A percentile compares a stretch with the other conserved stretches of the same genome.
These are phyloP conservation scores for Asterella californica DNA, from an alignment of 225 moss, liverwort and hornwort species.

Conservation along the genomic window DNA sequence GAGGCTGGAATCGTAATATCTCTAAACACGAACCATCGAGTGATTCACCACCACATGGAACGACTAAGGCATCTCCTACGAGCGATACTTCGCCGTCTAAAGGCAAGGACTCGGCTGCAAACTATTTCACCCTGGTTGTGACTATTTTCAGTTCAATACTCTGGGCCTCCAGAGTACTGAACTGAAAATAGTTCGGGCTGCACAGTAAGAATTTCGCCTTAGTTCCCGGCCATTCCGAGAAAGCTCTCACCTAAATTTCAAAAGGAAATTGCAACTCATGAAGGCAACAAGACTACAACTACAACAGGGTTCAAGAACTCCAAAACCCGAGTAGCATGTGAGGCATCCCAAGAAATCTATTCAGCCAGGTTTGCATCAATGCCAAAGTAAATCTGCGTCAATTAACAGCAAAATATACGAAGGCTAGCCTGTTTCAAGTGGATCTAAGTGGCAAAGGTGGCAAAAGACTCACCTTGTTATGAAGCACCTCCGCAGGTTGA, in stretches of 20 bases:
- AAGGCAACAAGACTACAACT: not conserved
- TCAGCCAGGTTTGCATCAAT: not conserved
- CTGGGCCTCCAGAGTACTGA: slow-evolving; percentile 45
- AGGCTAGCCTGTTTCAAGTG: not conserved
- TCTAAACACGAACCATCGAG: slow-evolving; percentile 40
- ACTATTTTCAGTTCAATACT: slow-evolving; percentile 69
- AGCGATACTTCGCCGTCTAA: slow-evolving; percentile 38
- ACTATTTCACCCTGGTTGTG: slow-evolving; percentile 47
- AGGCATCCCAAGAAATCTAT: no score
- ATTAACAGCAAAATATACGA: not conserved
- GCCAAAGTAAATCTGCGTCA: not conserved
- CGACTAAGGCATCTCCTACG: slow-evolving; percentile 56
- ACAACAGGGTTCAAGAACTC: not conserved
- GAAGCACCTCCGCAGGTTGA: slow-evolving; percentile 59
- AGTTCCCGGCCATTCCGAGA: slow-evolving; percentile 96
- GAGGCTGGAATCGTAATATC: slow-evolving; percentile 78
- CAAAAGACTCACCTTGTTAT: slow-evolving; percentile 65
- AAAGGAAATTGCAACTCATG: not conserved
- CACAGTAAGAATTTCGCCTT: slow-evolving; percentile 54
- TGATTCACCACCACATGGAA: slow-evolving; percentile 56
- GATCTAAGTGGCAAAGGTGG: no score
- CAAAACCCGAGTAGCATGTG: no score
- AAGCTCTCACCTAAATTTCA: slow-evolving; percentile 71
- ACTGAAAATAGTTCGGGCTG: slow-evolving; percentile 49
- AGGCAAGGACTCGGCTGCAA: not conserved